These are phyloP conservation scores for Polytolypa hystricis DNA, from an alignment of 2,329 filamentous ascomycete genomes.

Conservation along the genomic window DNA sequence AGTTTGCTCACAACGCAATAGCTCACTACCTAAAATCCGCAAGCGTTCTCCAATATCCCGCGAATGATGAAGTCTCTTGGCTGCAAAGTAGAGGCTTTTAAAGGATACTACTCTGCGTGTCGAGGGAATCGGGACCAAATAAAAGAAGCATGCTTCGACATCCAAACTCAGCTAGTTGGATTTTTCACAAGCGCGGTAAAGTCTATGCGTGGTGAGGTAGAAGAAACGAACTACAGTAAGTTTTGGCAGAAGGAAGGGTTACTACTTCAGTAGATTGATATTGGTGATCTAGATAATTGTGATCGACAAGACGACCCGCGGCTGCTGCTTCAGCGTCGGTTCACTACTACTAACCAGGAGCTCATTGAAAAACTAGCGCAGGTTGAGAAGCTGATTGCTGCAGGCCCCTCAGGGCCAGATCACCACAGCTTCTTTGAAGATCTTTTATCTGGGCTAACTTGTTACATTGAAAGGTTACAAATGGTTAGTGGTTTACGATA, in stretches of 20 bases:
- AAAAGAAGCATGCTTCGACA: conserved; percentile 1
- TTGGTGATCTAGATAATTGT: not conserved
- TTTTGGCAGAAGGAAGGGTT: not conserved
- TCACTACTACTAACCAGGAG: not conserved
- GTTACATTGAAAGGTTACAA: conserved; percentile 3
- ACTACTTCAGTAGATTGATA: not conserved
- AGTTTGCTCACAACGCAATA: not conserved
- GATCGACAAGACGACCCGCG: not conserved
- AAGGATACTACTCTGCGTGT: not conserved
- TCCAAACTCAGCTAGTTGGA: not conserved
- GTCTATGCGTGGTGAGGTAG: conserved; percentile 1
- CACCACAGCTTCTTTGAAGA: not conserved
- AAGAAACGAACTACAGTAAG: not conserved
- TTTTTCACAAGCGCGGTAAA: not conserved
- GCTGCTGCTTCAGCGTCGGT: conserved; percentile 1
- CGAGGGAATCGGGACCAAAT: not conserved
- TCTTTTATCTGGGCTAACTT: not conserved
- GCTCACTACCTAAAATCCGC: not conserved
- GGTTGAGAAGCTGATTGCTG: conserved; percentile 1
- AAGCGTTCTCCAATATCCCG: not conserved
- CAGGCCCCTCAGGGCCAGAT: not conserved
- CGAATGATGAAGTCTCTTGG: not conserved
- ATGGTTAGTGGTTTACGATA: conserved; percentile 12
- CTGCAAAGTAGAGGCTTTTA: not conserved
- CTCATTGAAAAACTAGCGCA: not conserved